Evolutionary conservation across 2,329 filamentous ascomycete genomes (phyloP).

Genomic region (Fusarium virguliforme): DNA sequence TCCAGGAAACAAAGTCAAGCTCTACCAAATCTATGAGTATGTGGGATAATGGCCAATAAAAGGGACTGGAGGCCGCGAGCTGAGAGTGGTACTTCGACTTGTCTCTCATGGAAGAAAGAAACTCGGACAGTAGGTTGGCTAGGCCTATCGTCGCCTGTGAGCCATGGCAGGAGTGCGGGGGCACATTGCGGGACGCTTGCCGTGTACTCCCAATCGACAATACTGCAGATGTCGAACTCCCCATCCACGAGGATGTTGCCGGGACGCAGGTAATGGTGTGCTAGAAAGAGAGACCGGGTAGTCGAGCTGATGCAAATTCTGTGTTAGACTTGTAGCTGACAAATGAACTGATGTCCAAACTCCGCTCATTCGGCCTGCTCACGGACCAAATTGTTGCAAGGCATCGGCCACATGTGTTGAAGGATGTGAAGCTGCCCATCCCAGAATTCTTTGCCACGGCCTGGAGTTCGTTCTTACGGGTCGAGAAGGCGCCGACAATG

Average conservation of each 20-base stretch:
- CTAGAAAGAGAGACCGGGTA: background rate
- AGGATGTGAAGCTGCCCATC: background rate
- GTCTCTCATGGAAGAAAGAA: background rate
- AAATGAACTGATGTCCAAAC: background rate
- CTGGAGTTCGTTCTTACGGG: constrained; percentile 2
- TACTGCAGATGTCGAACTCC: background rate
- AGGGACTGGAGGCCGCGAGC: background rate
- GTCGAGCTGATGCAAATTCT: background rate
- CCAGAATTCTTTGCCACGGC: background rate
- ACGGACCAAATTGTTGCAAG: background rate
- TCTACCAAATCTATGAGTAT: background rate
- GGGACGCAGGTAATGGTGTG: background rate
- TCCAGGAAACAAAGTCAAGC: background rate
- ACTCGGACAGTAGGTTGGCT: background rate
- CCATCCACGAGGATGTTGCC: background rate
- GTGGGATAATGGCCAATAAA: background rate
- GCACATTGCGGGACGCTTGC: background rate
- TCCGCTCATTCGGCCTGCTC: background rate
- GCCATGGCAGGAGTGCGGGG: background rate
- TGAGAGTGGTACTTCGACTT: background rate
- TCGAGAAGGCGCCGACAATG: background rate
- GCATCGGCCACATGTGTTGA: background rate
- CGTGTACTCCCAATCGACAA: background rate
- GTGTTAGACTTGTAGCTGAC: background rate
- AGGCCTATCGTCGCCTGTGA: background rate